These are phyloP conservation scores for Bipolaris gigantea DNA, from an alignment of 2,329 filamentous ascomycete genomes.

Conservation along the genomic window DNA sequence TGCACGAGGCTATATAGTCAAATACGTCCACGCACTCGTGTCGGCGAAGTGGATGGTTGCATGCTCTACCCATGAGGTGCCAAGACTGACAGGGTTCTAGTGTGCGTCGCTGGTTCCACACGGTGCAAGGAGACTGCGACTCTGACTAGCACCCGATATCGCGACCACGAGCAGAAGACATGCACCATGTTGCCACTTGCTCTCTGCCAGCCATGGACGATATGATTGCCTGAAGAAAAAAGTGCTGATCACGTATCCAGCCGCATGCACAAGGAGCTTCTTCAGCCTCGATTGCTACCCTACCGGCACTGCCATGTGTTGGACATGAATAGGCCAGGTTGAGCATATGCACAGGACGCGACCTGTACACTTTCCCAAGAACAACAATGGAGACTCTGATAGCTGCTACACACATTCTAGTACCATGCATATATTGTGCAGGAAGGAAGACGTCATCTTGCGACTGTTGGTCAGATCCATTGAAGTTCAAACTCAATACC, in stretches of 20 bases:
- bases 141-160: neutral
- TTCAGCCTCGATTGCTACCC: neutral
- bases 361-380: neutral
- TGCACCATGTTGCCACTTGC: neutral
- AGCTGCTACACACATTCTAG: conserved; percentile 1
- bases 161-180: neutral
- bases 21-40: conserved; percentile 25
- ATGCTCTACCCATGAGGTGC: conserved; percentile 20
- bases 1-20: conserved; percentile 29
- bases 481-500: neutral
- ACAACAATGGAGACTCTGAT: neutral
- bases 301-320: neutral
- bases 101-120: conserved; percentile 15
- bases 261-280: neutral
- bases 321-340: neutral
- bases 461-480: neutral
- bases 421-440: neutral
- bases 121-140: conserved; percentile 6
- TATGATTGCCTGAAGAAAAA: neutral
- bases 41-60: conserved; percentile 25
- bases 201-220: neutral
- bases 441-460: neutral
- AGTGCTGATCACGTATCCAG: neutral
- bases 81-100: conserved; percentile 22
- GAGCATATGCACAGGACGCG: neutral